These are phyloP conservation scores for Xeromyces bisporus DNA, from an alignment of 495 filamentous ascomycete genomes.

Conservation along the genomic window DNA sequence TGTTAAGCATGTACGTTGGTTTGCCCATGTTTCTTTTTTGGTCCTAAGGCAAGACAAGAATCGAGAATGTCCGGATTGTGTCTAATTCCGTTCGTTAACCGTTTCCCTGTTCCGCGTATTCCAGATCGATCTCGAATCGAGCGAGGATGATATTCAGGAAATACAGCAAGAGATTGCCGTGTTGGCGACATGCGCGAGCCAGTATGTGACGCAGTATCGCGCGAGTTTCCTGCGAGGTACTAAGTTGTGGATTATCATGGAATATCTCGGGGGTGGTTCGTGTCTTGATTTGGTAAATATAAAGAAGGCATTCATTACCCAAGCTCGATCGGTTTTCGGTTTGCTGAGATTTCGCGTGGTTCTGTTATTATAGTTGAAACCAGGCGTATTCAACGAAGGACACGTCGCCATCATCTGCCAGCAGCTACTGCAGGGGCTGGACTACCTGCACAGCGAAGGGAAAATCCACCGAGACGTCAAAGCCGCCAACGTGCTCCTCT, in stretches of 20 bases:
- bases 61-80: no score
- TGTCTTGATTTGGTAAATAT: conserved; percentile 88
- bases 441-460: conserved; percentile 85
- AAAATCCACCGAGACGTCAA: conserved; percentile 98
- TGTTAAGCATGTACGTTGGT: conserved; percentile 61
- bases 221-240: conserved; percentile 85
- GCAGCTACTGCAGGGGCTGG: conserved; percentile 74
- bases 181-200: conserved; percentile 81
- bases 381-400: conserved; percentile 73
- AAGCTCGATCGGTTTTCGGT: conserved; percentile 1
- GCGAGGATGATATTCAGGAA: conserved; percentile 92
- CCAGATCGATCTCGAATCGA: conserved; percentile 97
- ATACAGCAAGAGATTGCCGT: conserved; percentile 97
- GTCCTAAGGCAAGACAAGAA: no score
- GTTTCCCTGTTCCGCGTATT: conserved; percentile 34
- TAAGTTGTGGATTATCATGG: conserved; percentile 99
- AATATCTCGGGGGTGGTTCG: conserved; percentile 85
- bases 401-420: conserved; percentile 92
- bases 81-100: conserved; percentile 14
- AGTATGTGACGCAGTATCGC: conserved; percentile 90
- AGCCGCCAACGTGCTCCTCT: conserved; percentile 81
- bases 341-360: background rate
- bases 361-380: conserved; percentile 66
- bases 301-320: conserved; percentile 1
- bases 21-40: conserved; percentile 2